Evolutionary conservation across 2,329 filamentous ascomycete species (phyloP).

Genomic region (Trichoderma sp.): DNA sequence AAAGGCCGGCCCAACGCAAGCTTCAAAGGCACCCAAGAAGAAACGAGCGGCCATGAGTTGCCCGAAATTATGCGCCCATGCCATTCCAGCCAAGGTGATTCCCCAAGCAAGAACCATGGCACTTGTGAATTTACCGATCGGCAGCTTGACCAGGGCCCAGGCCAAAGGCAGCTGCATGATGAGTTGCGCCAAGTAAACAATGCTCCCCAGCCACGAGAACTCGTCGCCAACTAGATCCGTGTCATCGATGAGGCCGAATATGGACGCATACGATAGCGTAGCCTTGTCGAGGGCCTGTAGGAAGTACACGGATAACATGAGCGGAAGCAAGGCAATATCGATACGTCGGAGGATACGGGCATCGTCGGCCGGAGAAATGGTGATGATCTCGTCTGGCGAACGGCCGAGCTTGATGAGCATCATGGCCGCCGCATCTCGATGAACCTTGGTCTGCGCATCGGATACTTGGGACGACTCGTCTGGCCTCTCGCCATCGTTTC

Average conservation of each 20-base stretch:
- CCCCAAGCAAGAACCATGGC: conserved; percentile 56
- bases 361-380: conserved; percentile 34
- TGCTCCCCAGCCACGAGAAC: conserved; percentile 59
- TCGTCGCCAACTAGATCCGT: conserved; percentile 54
- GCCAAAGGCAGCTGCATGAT: conserved; percentile 56
- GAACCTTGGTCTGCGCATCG: neutral
- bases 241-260: conserved; percentile 60
- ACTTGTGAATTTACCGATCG: conserved; percentile 59
- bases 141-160: conserved; percentile 57
- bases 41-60: conserved; percentile 51
- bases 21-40: conserved; percentile 57
- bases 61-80: conserved; percentile 48
- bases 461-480: neutral
- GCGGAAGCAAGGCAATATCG: conserved; percentile 39
- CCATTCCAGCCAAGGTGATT: conserved; percentile 48
- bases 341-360: conserved; percentile 38
- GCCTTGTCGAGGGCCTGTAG: conserved; percentile 63
- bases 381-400: conserved; percentile 33
- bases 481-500: conserved; percentile 13
- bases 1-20: conserved; percentile 46
- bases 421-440: conserved; percentile 45
- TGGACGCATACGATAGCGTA: conserved; percentile 58
- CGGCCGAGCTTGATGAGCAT: conserved; percentile 41
- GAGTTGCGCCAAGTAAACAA: conserved; percentile 59
- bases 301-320: conserved; percentile 59